phyloP scores from a whole-genome alignment of 2,329 filamentous ascomycete species.

The Fusarium circinatum region DNA sequence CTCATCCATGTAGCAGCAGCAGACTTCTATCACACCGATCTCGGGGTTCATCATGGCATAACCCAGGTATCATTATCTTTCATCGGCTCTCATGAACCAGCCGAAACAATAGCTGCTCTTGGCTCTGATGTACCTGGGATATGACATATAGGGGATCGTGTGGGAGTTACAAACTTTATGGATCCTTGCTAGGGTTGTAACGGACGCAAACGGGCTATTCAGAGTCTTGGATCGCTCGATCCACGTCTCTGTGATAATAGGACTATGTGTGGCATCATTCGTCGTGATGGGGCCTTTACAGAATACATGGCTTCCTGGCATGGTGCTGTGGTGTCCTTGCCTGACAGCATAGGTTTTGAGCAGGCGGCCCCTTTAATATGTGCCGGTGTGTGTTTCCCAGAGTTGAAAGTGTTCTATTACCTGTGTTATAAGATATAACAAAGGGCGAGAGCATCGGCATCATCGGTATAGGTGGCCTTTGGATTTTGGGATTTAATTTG shows the following conservation, averaged over 20 bases:
- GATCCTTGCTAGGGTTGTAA: conserved; percentile 28
- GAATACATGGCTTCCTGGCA: conserved; percentile 33
- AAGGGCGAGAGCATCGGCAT: conserved; percentile 20
- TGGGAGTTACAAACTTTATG: conserved; percentile 34
- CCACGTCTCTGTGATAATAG: conserved; percentile 33
- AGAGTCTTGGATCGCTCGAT: conserved; percentile 17
- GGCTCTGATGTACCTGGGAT: conserved; percentile 16
- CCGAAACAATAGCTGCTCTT: conserved; percentile 28
- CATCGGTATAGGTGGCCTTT: conserved; percentile 42
- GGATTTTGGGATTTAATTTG: conserved; percentile 43
- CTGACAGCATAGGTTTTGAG: conserved; percentile 26
- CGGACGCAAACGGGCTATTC: conserved; percentile 26
- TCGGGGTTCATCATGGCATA: conserved; percentile 32
- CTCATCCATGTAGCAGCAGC: conserved; percentile 19
- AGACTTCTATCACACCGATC: conserved; percentile 36
- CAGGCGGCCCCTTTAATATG: conserved; percentile 35
- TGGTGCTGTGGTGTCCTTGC: conserved; percentile 20
- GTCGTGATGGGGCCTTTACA: conserved; percentile 24
- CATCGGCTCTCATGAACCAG: conserved; percentile 39
- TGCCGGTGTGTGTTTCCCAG: conserved; percentile 10
- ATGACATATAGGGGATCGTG: conserved; percentile 28
- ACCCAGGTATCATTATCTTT: conserved; percentile 29
- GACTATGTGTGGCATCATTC: conserved; percentile 26
- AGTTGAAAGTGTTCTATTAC: background rate
- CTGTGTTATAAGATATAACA: background rate